Percentiles rank a stretch among this genome's conserved stretches.
These are phyloP conservation scores for Fagopyrum esculentum DNA, from an alignment of 148 eudicot genomes.

Conservation along the genomic window DNA sequence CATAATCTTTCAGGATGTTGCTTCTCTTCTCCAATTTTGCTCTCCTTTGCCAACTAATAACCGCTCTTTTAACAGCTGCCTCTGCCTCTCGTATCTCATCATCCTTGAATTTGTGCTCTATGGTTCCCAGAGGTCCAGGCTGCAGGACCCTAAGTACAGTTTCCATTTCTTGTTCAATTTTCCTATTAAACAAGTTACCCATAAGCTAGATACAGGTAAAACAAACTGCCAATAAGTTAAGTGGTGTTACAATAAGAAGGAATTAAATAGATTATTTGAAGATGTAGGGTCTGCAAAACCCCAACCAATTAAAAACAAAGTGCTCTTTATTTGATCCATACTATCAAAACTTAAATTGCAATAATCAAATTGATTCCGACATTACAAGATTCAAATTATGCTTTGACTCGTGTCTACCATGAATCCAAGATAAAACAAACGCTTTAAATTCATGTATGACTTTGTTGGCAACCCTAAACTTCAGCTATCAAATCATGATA, in stretches of 20 bases:
- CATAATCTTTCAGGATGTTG: conserved; percentile 49
- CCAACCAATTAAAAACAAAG: not conserved
- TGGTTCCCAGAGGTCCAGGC: conserved; percentile 90
- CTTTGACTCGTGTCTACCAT: not conserved
- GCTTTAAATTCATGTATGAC: not conserved
- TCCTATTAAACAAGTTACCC: conserved; percentile 34
- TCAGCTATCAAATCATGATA: not conserved
- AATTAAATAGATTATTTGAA: not conserved
- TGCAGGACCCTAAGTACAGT: conserved; percentile 79
- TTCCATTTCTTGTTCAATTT: conserved; percentile 84
- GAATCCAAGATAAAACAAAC: not conserved
- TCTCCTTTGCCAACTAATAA: conserved; percentile 69
- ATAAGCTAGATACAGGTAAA: conserved; percentile 9
- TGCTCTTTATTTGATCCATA: not conserved
- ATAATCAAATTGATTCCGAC: not conserved
- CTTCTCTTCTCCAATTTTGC: conserved; percentile 43
- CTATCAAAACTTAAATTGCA: not conserved
- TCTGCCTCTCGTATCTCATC: conserved; percentile 70
- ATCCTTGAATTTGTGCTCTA: conserved; percentile 78
- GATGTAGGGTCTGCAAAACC: not conserved
- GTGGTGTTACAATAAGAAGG: not conserved
- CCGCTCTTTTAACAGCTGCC: conserved; percentile 51
- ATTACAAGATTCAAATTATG: not conserved
- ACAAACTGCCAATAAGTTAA: not conserved
- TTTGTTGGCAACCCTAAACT: not conserved